Percentiles rank a stretch among this genome's conserved stretches.
Evolutionary conservation across 192 early-diverging fungal genomes (phyloP).

Genomic region (Gryganskiella cystojenkinii): DNA sequence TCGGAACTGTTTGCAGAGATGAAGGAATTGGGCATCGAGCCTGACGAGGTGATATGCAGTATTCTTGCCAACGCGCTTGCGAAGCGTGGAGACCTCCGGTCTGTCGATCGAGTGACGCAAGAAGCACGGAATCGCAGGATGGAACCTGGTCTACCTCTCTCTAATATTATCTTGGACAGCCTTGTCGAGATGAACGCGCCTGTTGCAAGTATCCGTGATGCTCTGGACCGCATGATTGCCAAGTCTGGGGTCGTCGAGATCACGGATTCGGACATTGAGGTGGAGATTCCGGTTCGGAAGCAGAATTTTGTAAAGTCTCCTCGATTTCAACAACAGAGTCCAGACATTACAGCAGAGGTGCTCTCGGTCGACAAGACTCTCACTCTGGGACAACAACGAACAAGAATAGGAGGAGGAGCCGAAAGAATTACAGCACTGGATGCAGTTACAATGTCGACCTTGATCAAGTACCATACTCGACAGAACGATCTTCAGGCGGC

Average conservation of each 20-base stretch:
- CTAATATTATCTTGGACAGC: constrained; percentile 28
- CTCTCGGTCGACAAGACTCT: neutral
- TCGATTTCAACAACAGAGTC: neutral
- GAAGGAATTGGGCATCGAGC: constrained; percentile 22
- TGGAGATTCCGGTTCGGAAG: constrained; percentile 14
- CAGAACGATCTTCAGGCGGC: constrained; percentile 23
- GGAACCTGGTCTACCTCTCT: constrained; percentile 20
- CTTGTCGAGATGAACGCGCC: constrained; percentile 28
- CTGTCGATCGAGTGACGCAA: constrained; percentile 30
- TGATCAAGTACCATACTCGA: constrained; percentile 43
- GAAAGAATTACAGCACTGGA: too few species aligned
- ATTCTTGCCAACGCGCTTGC: constrained; percentile 41
- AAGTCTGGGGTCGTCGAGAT: neutral
- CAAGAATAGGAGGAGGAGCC: too few species aligned
- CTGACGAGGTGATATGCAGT: constrained; percentile 25
- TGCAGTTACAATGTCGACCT: constrained; percentile 25
- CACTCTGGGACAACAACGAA: too few species aligned
- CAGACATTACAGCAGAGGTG: neutral
- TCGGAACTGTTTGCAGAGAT: constrained; percentile 42
- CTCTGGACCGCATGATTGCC: constrained; percentile 21
- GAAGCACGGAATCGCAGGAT: constrained; percentile 24
- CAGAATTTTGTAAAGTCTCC: neutral
- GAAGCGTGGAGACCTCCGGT: constrained; percentile 35
- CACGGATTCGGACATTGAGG: neutral
- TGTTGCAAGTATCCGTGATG: constrained; percentile 15